These are phyloP conservation scores for Jackrogersella multiformis DNA, from an alignment of 495 filamentous ascomycete genomes.

Conservation along the genomic window DNA sequence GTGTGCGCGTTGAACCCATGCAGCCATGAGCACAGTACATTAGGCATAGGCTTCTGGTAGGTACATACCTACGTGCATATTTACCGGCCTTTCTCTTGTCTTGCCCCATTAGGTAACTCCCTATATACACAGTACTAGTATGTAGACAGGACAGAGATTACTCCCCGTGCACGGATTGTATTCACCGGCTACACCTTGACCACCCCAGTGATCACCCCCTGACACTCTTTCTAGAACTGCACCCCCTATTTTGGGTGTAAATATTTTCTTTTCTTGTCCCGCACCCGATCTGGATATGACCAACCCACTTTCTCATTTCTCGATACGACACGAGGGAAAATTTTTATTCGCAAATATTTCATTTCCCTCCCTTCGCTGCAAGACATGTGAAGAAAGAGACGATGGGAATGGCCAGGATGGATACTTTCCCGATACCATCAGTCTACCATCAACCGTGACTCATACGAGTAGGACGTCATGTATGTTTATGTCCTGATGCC, in stretches of 20 bases:
- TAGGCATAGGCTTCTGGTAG: slow-evolving; percentile 6
- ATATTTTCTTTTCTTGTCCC: slow-evolving; percentile 38
- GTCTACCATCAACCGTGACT: slow-evolving; percentile 45
- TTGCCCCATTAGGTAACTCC: slow-evolving; percentile 3
- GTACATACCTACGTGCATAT: slow-evolving; percentile 9
- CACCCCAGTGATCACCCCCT: slow-evolving; percentile 35
- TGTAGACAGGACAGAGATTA: slow-evolving; percentile 28
- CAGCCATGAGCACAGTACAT: slow-evolving; percentile 34
- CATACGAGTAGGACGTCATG: slow-evolving; percentile 47
- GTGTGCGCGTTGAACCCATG: slow-evolving; percentile 35
- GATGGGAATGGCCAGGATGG: slow-evolving; percentile 17
- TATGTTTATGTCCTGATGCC: slow-evolving; percentile 51
- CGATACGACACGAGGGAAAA: slow-evolving; percentile 48
- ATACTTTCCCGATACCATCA: slow-evolving; percentile 33
- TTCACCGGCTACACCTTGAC: slow-evolving; percentile 51
- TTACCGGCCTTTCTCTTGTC: slow-evolving; percentile 20
- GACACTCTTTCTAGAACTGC: slow-evolving; percentile 47
- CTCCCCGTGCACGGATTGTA: slow-evolving; percentile 35
- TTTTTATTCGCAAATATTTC: slow-evolving; percentile 48
- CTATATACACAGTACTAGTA: background rate
- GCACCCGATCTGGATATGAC: slow-evolving; percentile 28
- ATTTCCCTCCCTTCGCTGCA: slow-evolving; percentile 38
- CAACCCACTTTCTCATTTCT: slow-evolving; percentile 47
- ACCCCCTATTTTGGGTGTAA: slow-evolving; percentile 43
- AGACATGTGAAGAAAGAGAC: slow-evolving; percentile 30